phyloP scores from a whole-genome alignment of 345 rosid species.

The Brassica napus region DNA sequence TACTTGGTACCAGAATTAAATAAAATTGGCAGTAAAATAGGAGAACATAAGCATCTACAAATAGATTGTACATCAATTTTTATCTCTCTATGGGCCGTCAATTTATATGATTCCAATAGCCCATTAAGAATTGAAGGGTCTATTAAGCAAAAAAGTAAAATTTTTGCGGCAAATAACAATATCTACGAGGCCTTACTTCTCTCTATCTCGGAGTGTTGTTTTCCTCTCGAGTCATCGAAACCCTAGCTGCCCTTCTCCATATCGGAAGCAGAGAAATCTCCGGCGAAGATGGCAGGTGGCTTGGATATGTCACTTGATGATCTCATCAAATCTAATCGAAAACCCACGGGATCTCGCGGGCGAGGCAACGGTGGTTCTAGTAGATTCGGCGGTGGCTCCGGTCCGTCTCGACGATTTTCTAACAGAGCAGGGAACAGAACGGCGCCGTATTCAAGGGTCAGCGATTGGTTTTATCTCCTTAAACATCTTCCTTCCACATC shows the following conservation, averaged over 20 bases:
- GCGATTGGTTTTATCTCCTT: slow-evolving; percentile 27
- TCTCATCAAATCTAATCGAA: slow-evolving; percentile 59
- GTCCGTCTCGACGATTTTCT: slow-evolving; percentile 50
- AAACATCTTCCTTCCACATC: slow-evolving; percentile 25
- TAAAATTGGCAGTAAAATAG: too few relatives aligned
- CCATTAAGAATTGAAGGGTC: not conserved
- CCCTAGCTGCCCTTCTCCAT: slow-evolving; percentile 29
- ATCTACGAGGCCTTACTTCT: not conserved
- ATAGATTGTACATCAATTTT: too few relatives aligned
- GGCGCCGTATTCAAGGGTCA: slow-evolving; percentile 56
- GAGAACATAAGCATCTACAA: too few relatives aligned
- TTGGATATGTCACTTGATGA: slow-evolving; percentile 74
- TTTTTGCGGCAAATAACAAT: not conserved
- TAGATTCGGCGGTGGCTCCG: slow-evolving; percentile 38
- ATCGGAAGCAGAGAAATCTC: slow-evolving; percentile 7
- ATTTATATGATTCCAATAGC: not conserved
- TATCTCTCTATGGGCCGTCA: not conserved
- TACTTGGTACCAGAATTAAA: too few relatives aligned
- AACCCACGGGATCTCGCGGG: slow-evolving; percentile 45
- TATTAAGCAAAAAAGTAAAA: too few relatives aligned
- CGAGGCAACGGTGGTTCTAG: slow-evolving; percentile 40
- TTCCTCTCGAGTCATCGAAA: not conserved
- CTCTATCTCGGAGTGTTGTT: not conserved
- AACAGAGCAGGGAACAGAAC: slow-evolving; percentile 50
- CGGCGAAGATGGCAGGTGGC: slow-evolving; percentile 54